Evolutionary conservation across 2,329 filamentous ascomycete species (phyloP).

Genomic region (Aspergillus felis): DNA sequence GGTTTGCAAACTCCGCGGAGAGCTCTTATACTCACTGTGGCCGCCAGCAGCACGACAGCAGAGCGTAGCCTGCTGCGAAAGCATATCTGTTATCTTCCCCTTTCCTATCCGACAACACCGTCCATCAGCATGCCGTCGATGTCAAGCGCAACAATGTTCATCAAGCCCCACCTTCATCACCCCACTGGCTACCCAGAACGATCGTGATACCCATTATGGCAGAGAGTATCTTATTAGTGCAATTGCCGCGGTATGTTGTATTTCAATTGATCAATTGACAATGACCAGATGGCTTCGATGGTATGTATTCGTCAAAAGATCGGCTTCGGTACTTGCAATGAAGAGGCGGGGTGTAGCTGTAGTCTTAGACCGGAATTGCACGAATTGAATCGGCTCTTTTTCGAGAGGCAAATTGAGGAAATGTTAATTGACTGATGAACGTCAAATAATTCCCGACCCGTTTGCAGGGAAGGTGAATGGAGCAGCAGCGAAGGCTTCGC

Average conservation of each 20-base stretch:
- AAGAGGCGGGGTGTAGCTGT: not conserved
- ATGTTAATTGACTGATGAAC: not conserved
- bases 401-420: not conserved
- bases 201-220: constrained; percentile 37
- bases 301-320: not conserved
- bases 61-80: constrained; percentile 42
- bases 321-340: not conserved
- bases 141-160: constrained; percentile 1
- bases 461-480: constrained; percentile 13
- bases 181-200: constrained; percentile 46
- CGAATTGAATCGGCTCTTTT: not conserved
- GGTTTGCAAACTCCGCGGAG: not conserved
- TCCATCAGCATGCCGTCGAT: constrained; percentile 3
- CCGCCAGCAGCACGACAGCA: constrained; percentile 46
- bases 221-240: not conserved
- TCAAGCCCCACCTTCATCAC: constrained; percentile 41
- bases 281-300: not conserved
- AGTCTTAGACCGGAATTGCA: not conserved
- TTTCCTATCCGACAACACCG: constrained; percentile 32
- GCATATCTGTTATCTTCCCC: constrained; percentile 47
- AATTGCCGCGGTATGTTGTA: not conserved
- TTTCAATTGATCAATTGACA: not conserved
- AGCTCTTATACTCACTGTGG: constrained; percentile 37
- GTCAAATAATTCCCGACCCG: not conserved
- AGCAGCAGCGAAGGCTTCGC: constrained; percentile 24